These are phyloP conservation scores for Trichoderma citrinoviride DNA, from an alignment of 2,329 filamentous ascomycete genomes.

Conservation along the genomic window DNA sequence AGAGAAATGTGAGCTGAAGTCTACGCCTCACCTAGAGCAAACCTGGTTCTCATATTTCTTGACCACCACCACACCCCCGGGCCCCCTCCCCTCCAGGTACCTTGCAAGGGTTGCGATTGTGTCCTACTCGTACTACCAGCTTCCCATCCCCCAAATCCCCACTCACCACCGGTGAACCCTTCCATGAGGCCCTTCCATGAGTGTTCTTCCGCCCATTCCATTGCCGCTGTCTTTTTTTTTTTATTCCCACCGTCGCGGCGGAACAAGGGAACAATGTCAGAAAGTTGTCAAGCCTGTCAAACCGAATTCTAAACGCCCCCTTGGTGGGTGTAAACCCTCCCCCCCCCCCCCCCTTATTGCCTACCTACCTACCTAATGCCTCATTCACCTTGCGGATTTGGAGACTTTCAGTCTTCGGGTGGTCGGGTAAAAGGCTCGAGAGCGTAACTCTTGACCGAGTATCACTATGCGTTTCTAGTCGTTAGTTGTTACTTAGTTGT, in stretches of 20 bases:
- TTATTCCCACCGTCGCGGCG: not conserved
- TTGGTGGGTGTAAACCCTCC: too few relatives aligned
- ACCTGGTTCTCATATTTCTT: conserved; percentile 3
- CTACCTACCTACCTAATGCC: not conserved
- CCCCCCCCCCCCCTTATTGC: not conserved
- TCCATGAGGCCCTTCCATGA: not conserved
- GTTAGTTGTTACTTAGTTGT: not conserved
- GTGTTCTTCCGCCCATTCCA: conserved; percentile 10
- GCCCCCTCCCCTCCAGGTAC: not conserved
- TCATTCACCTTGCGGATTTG: not conserved
- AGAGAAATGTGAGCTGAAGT: conserved; percentile 17
- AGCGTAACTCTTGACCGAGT: conserved; percentile 9
- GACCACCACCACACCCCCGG: too few relatives aligned
- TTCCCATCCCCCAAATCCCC: not conserved
- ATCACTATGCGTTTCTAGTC: too few relatives aligned
- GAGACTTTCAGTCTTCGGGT: not conserved
- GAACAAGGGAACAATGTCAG: not conserved
- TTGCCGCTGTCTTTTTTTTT: not conserved
- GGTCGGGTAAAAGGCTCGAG: not conserved
- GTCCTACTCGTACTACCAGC: not conserved
- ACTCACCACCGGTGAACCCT: conserved; percentile 3
- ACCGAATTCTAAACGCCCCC: not conserved
- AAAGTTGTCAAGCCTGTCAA: conserved; percentile 5
- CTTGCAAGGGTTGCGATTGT: not conserved
- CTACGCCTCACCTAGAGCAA: conserved; percentile 17